Evolutionary conservation across 2,329 filamentous ascomycete genomes (phyloP), one percentile per base, ranked within the genome.

Genomic region (Calonectria fujianensis): DNA sequence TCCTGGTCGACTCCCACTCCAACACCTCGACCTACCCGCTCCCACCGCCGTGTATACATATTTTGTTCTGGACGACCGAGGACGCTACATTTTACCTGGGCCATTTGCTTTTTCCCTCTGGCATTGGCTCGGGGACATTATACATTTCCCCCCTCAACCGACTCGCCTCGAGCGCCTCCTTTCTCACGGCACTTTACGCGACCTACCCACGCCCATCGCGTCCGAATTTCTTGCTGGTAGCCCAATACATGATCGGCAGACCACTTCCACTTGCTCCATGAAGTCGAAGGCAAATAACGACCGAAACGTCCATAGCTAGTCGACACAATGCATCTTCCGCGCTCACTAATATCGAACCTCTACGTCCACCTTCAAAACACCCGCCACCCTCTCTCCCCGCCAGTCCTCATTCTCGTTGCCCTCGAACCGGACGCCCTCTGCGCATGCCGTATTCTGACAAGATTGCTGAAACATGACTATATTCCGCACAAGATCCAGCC

Each of bases 401-500:
- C 96, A 0, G 95, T 98, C 69, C 90, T 98, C 32, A 92, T 99
- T 77, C 94, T 99, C 72, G 96, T 96, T 77, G 95, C 96, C 45
- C 94, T 98, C 83, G 96, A 98, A 83, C 96, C 97, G 70, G 97
- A 99, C 87, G 95, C 97, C 77, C 92, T 99, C 76, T 98, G 96
- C 86, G 97, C 96, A 76, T 98, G 96, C 84, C 95, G 96, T 75
- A 98, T 99, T 75, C 92, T 99, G 63, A 98, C 96, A 3, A 91
- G 94, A 66, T 90, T 99, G n/a, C 90, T 99, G 75, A 98, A 98
- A 86, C 94, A 96, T 89, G 97, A 99, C 88, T 98, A 98, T 83
- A 98, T 99, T 80, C 95, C 94, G 18, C 96, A 98, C 88, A 98
- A 98, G 86, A 98, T 98, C 82, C 95, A 98, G 82, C 97, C 97